phyloP scores from a whole-genome alignment of 768 basidiomycete genomes.

The Leccinellum luteum region DNA sequence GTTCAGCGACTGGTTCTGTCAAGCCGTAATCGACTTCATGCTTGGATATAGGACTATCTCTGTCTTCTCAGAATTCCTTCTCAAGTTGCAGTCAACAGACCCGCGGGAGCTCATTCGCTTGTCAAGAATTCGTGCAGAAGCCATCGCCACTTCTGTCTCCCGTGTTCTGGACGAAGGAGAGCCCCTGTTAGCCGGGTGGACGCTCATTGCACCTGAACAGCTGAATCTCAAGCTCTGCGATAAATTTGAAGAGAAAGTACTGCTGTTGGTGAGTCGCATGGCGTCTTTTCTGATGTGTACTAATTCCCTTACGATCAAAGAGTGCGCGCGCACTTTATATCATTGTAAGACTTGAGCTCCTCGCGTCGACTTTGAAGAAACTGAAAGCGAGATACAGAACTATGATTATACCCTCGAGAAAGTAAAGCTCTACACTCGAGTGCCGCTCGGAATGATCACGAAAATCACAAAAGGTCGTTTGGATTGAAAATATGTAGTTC shows the following conservation, averaged over 20 bases:
- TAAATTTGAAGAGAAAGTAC: conserved; percentile 91
- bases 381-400: conserved; percentile 47
- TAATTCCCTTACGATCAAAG: conserved; percentile 18
- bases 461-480: conserved; percentile 61
- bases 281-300: not conserved
- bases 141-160: conserved; percentile 84
- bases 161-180: conserved; percentile 77
- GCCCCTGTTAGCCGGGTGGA: conserved; percentile 83
- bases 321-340: conserved; percentile 64
- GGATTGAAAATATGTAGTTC: not conserved
- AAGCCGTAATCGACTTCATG: conserved; percentile 92
- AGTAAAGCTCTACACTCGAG: conserved; percentile 84
- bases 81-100: conserved; percentile 87
- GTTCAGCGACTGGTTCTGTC: conserved; percentile 94
- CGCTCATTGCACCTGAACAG: conserved; percentile 80
- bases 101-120: conserved; percentile 86
- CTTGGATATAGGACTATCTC: conserved; percentile 82
- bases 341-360: conserved; percentile 51
- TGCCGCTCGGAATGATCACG: conserved; percentile 80
- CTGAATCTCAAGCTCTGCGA: conserved; percentile 68
- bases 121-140: conserved; percentile 86
- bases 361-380: not conserved
- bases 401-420: conserved; percentile 94
- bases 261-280: conserved; percentile 68
- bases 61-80: conserved; percentile 92